Evolutionary conservation across 106 monocot species (phyloP).

Genomic region (Triglochin maritima): DNA sequence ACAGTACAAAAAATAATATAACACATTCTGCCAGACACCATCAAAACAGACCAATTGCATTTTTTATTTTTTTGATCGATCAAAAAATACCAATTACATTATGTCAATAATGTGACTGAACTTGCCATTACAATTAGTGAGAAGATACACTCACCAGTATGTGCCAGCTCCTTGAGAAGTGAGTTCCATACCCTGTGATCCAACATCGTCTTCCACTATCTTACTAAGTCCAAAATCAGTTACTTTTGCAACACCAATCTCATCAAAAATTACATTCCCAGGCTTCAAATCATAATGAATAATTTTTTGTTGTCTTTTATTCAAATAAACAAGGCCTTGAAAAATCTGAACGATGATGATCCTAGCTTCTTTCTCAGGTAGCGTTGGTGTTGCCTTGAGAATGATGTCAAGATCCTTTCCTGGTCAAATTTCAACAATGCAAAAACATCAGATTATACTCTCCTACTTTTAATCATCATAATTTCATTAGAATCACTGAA

Average conservation of each 20-base stretch:
- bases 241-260: conserved; percentile 80
- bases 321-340: conserved; percentile 91
- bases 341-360: conserved; percentile 97
- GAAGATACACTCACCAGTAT: conserved; percentile 54
- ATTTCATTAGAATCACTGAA: too few relatives aligned
- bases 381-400: conserved; percentile 79
- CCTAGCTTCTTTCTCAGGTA: conserved; percentile 90
- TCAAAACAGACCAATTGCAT: too few relatives aligned
- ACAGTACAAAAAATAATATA: too few relatives aligned
- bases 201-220: conserved; percentile 90
- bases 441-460: too few relatives aligned
- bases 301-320: conserved; percentile 84
- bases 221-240: conserved; percentile 99
- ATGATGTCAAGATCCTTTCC: conserved; percentile 98
- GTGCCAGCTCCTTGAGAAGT: conserved; percentile 99
- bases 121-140: background rate
- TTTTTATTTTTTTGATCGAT: too few relatives aligned
- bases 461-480: too few relatives aligned
- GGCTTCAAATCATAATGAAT: conserved; percentile 99
- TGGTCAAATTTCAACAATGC: conserved; percentile 8
- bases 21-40: too few relatives aligned
- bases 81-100: too few relatives aligned
- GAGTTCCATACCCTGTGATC: conserved; percentile 96
- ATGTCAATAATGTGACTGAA: background rate
- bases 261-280: conserved; percentile 97